Percentiles rank a stretch among this genome's conserved stretches.
phyloP scores from a whole-genome alignment of 257 asterid species.

The Salvia miltiorrhiza region DNA sequence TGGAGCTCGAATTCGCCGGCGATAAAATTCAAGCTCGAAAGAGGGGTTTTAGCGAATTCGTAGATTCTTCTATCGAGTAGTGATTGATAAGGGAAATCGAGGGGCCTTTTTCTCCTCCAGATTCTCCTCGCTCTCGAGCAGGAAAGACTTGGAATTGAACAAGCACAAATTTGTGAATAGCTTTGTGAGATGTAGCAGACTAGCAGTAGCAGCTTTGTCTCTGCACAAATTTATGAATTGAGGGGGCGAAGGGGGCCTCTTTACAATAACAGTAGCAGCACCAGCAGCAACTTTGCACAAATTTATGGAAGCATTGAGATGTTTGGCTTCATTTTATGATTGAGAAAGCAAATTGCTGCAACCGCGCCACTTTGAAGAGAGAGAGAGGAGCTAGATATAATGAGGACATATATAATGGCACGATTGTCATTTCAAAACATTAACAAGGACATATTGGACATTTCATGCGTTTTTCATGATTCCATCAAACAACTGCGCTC shows the following conservation, averaged over 20 bases:
- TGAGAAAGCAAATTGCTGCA: constrained; percentile 39
- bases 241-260: no score
- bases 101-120: constrained; percentile 48
- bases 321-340: constrained; percentile 16
- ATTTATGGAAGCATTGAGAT: constrained; percentile 6
- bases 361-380: constrained; percentile 30
- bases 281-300: constrained; percentile 77
- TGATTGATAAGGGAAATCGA: constrained; percentile 41
- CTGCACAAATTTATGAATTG: no score
- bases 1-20: constrained; percentile 39
- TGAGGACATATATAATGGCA: no score
- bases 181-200: no score
- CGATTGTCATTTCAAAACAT: no score
- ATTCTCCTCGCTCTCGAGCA: constrained; percentile 70
- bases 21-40: constrained; percentile 55
- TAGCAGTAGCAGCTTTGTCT: no score
- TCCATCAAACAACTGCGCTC: no score
- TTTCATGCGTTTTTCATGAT: no score
- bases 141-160: constrained; percentile 49
- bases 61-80: constrained; percentile 35
- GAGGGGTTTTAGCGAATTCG: constrained; percentile 14
- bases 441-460: no score
- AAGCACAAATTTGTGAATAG: constrained; percentile 30
- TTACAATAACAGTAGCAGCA: constrained; percentile 89
- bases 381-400: constrained; percentile 17